These are phyloP conservation scores for Kuraishia molischiana DNA, from an alignment of 805 yeast species.

Conservation along the genomic window DNA sequence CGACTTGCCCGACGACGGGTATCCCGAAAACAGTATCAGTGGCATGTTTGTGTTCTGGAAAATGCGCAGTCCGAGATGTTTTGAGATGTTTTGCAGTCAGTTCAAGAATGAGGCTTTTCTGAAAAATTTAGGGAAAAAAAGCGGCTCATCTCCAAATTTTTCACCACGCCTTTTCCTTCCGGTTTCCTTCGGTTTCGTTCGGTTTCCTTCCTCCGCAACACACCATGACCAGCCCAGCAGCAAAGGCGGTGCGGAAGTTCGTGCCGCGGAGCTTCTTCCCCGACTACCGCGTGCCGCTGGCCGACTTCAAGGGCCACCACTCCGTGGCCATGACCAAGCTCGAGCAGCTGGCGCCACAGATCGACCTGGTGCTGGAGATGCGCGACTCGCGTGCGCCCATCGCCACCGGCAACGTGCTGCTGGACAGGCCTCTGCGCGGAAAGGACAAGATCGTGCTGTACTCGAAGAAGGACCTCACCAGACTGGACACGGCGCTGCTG, in stretches of 20 bases:
- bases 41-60: too few relatives aligned
- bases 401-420: constrained; percentile 69
- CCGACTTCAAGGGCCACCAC: constrained; percentile 90
- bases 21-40: constrained; percentile 71
- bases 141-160: background rate
- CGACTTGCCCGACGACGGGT: constrained; percentile 79
- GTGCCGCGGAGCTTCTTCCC: constrained; percentile 71
- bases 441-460: constrained; percentile 58
- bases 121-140: constrained; percentile 8
- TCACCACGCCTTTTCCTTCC: background rate
- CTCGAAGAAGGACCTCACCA: constrained; percentile 62
- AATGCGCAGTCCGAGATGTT: too few relatives aligned
- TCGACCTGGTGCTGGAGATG: constrained; percentile 75
- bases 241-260: constrained; percentile 23
- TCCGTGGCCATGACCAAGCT: constrained; percentile 63
- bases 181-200: background rate
- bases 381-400: constrained; percentile 88
- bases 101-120: background rate
- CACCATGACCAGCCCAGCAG: background rate
- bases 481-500: constrained; percentile 29
- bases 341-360: constrained; percentile 62
- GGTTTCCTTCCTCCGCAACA: background rate
- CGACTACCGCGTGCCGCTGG: constrained; percentile 51
- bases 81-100: too few relatives aligned
- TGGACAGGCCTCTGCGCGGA: constrained; percentile 53